These are phyloP conservation scores for Angophora floribunda DNA, from an alignment of 345 rosid species.

Conservation along the genomic window DNA sequence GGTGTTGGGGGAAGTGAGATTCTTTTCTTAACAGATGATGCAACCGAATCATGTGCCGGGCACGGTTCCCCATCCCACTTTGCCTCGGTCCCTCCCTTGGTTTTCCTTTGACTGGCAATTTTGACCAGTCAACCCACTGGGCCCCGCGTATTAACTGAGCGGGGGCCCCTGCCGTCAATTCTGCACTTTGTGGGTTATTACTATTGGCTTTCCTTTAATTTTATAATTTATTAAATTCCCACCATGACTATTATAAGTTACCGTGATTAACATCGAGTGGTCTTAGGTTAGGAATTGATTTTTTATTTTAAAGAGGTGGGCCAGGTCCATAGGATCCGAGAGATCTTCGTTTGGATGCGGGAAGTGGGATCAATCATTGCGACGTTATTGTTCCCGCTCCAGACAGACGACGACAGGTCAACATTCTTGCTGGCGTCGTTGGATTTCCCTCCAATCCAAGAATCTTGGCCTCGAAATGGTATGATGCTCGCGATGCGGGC, in stretches of 20 bases:
- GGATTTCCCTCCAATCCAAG: not conserved
- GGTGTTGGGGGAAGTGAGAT: not conserved
- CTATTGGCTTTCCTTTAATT: not conserved
- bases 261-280: not conserved
- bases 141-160: not conserved
- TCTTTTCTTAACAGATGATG: not conserved
- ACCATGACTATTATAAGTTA: not conserved
- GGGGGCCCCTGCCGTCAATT: not conserved
- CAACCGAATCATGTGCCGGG: not conserved
- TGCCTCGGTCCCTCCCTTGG: not conserved
- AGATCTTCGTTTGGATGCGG: not conserved
- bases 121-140: not conserved
- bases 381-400: not conserved
- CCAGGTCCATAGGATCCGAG: not conserved
- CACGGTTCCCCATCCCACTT: not conserved
- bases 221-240: not conserved
- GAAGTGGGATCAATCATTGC: conserved; percentile 8
- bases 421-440: not conserved
- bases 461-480: not conserved
- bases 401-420: not conserved
- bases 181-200: not conserved
- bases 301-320: not conserved
- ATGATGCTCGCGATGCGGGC: not conserved
- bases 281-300: not conserved
- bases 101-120: not conserved